These are phyloP conservation scores for Cinnamomum chago DNA, from an alignment of 164 flowering plant species.

Conservation along the genomic window DNA sequence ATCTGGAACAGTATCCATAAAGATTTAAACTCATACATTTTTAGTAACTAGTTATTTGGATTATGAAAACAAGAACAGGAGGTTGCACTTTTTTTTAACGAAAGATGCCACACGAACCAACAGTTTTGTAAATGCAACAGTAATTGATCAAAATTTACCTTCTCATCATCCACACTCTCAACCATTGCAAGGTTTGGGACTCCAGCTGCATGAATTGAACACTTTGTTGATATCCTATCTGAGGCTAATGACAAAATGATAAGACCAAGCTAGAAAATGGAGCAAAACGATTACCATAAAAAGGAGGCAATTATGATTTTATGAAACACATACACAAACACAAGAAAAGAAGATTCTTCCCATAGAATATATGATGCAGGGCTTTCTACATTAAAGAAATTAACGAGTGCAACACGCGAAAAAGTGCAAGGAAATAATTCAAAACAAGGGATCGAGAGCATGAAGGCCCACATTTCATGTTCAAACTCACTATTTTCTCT, in stretches of 20 bases:
- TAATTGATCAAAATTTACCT: slow-evolving; percentile 39
- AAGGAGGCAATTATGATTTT: no score
- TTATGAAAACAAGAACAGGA: background rate
- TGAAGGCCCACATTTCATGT: background rate
- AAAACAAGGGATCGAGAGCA: background rate
- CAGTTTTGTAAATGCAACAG: background rate
- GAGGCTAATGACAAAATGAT: background rate
- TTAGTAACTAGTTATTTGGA: background rate
- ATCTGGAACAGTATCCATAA: background rate
- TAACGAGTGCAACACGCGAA: background rate
- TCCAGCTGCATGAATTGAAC: slow-evolving; percentile 49
- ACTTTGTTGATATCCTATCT: background rate
- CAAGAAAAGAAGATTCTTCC: background rate
- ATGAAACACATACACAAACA: no score
- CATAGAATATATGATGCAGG: background rate
- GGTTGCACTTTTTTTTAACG: background rate
- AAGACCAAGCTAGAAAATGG: no score
- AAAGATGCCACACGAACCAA: background rate
- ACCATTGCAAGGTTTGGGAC: slow-evolving; percentile 86
- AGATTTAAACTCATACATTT: background rate
- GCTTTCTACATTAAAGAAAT: background rate
- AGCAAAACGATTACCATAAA: no score
- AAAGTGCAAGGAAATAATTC: background rate
- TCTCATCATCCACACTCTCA: slow-evolving; percentile 80
- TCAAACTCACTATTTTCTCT: background rate